A percentile compares a stretch with the other conserved stretches of the same genome.
Conservation (phyloP, 495 filamentous ascomycete genomes). For the Talaromyces adpressus region DNA sequence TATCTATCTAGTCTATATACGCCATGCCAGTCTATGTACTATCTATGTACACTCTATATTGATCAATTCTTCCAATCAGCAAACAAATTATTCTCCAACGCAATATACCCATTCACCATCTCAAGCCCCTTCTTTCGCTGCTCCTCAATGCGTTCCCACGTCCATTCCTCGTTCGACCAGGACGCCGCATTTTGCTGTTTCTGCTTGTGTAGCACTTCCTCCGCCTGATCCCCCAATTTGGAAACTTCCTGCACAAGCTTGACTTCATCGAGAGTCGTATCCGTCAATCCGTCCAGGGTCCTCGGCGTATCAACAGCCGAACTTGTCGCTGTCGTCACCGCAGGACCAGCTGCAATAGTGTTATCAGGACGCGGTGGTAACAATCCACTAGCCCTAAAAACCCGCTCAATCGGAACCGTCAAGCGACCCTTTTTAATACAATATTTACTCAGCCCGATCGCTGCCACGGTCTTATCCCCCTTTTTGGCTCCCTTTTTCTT, state of each 20-base stretch:
- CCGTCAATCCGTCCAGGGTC: conserved; percentile 26
- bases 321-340: conserved; percentile 10
- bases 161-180: conserved; percentile 40
- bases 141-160: conserved; percentile 49
- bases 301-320: conserved; percentile 30
- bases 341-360: background rate
- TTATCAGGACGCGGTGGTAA: conserved; percentile 36
- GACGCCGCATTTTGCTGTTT: conserved; percentile 26
- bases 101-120: conserved; percentile 44
- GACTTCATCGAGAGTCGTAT: conserved; percentile 21
- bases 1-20: background rate
- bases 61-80: conserved; percentile 30
- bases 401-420: conserved; percentile 75
- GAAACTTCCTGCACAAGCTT: conserved; percentile 28
- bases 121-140: conserved; percentile 48
- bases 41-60: background rate
- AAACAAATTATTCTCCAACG: conserved; percentile 41
- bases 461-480: conserved; percentile 51
- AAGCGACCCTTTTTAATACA: conserved; percentile 83
- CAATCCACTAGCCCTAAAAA: conserved; percentile 61
- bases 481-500: conserved; percentile 22
- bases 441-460: conserved; percentile 76
- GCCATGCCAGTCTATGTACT: background rate
- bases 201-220: conserved; percentile 22
- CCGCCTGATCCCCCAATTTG: conserved; percentile 25